A percentile compares a stretch with the other conserved stretches of the same genome.
Evolutionary conservation across 78 protist species (phyloP).

Genomic region (Ministeria vibrans): DNA sequence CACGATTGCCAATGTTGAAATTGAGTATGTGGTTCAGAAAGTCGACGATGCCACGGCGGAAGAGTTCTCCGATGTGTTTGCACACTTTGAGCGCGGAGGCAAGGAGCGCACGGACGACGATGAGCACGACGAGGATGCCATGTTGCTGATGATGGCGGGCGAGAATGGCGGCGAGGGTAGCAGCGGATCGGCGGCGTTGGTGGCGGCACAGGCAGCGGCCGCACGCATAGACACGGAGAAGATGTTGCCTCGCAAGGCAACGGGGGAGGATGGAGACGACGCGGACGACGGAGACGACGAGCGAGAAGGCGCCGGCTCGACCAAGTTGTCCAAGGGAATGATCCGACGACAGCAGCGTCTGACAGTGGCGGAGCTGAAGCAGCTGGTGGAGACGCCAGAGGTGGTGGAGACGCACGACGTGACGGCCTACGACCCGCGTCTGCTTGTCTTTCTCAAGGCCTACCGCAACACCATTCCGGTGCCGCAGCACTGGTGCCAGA

Average conservation of each 20-base stretch:
- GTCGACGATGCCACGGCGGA: no score
- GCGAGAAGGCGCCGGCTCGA: no score
- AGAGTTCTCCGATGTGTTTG: not conserved
- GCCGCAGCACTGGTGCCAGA: slow-evolving; percentile 96
- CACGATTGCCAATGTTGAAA: no score
- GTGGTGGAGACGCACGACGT: slow-evolving; percentile 77
- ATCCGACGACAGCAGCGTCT: slow-evolving; percentile 44
- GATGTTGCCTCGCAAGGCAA: not conserved
- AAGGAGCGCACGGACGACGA: slow-evolving; percentile 2
- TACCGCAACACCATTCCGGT: slow-evolving; percentile 87
- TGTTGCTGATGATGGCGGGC: not conserved
- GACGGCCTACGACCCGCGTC: slow-evolving; percentile 82
- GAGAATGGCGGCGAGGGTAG: not conserved
- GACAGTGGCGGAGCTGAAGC: slow-evolving; percentile 83
- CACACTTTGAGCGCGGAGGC: not conserved
- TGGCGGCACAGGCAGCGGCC: not conserved
- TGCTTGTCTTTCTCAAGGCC: slow-evolving; percentile 81
- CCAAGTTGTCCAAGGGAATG: slow-evolving; percentile 50
- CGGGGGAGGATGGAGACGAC: slow-evolving; percentile 4
- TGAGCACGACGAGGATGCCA: not conserved
- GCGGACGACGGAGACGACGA: slow-evolving; percentile 26
- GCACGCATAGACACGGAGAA: not conserved
- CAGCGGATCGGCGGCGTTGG: not conserved
- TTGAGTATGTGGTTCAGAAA: no score
- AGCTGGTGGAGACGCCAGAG: slow-evolving; percentile 70